A percentile compares a stretch with the other conserved stretches of the same genome.
phyloP scores from a whole-genome alignment of 1,284 basidiomycete species.

The Leccinum huronense region DNA sequence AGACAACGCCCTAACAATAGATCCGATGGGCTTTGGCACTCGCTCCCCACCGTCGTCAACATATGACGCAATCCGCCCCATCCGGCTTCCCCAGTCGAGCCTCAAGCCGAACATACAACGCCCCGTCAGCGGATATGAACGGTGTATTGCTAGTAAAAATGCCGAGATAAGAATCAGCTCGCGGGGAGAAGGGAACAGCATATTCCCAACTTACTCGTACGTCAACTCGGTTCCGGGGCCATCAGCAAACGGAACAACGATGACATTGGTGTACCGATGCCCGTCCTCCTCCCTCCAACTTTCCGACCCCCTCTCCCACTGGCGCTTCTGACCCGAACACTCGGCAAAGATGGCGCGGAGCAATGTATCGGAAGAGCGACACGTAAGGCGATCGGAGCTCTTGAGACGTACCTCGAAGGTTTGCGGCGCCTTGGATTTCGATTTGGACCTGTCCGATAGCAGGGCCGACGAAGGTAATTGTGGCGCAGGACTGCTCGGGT shows the following conservation, averaged over 20 bases:
- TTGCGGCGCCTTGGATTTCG: slow-evolving; percentile 13
- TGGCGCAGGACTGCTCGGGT: neutral
- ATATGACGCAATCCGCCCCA: slow-evolving; percentile 54
- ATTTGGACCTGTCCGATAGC: slow-evolving; percentile 3
- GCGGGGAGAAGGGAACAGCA: neutral
- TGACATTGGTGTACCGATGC: slow-evolving; percentile 15
- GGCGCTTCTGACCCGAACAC: slow-evolving; percentile 2
- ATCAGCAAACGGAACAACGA: slow-evolving; percentile 42
- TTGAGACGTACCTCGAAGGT: slow-evolving; percentile 21
- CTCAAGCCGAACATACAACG: slow-evolving; percentile 52
- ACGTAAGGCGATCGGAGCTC: slow-evolving; percentile 23
- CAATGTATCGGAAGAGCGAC: slow-evolving; percentile 14
- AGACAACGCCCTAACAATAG: too few relatives aligned
- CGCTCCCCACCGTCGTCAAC: slow-evolving; percentile 33
- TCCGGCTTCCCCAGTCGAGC: slow-evolving; percentile 49
- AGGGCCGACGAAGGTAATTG: neutral
- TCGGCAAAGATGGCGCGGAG: slow-evolving; percentile 5
- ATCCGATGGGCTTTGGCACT: neutral
- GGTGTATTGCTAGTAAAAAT: slow-evolving; percentile 46
- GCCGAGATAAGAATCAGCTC: slow-evolving; percentile 1
- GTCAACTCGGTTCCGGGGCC: slow-evolving; percentile 47
- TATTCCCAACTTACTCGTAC: slow-evolving; percentile 48
- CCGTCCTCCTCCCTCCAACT: slow-evolving; percentile 22
- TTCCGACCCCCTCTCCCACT: slow-evolving; percentile 11
- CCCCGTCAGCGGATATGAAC: slow-evolving; percentile 55